Evolutionary conservation across 2,329 filamentous ascomycete genomes (phyloP), one percentile per base, ranked within the genome.

Genomic region (Scedosporium boydii): DNA sequence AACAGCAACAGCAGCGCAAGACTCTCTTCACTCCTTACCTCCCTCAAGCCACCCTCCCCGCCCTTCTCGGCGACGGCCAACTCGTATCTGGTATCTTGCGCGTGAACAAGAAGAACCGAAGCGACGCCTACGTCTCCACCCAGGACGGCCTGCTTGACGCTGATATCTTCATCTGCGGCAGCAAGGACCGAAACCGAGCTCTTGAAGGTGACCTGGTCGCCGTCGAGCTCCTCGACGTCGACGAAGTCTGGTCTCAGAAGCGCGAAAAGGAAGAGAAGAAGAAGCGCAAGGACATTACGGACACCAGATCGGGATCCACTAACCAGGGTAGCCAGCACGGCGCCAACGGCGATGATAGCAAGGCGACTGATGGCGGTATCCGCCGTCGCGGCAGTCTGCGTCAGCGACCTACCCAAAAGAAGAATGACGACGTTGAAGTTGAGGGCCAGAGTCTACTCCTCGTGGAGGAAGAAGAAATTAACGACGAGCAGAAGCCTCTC

Each of bases 211-310:
- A 99, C 73, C 83, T 96, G 62, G 95, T 99, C 63, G 95, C 95
- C 38, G 87, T 99, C 61, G 95, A 99, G 77, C 87, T 99, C 57
- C 86, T 99, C 60, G 93, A 99, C 71, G 95, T 99, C 6, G 95
- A 98, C 73, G 95, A 99, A 72, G 95, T 99, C 2, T 99, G 95
- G 95, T 86, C 89, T 26, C 95, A 99, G 80, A 99, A 99, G 82
- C 91, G 92, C 63, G 95, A 99, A 76, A 99, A 99, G 75, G 95
- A 99, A 77, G 95, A 99, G 75, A 99, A 99, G 84, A 99, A 99
- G 86, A 99, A 98, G 81, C 90, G 95, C 75, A 99, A 99, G 82
- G 95, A 99, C 71, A 96, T 97, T 64, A 96, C 92, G 41, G 95
- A 98, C 73, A 93, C 91, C 64, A 87, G 93, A 67, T 86, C 85